Evolutionary conservation across 306 rosid species (phyloP), one percentile per base, ranked within the genome.

Genomic region (Quercus alba): DNA sequence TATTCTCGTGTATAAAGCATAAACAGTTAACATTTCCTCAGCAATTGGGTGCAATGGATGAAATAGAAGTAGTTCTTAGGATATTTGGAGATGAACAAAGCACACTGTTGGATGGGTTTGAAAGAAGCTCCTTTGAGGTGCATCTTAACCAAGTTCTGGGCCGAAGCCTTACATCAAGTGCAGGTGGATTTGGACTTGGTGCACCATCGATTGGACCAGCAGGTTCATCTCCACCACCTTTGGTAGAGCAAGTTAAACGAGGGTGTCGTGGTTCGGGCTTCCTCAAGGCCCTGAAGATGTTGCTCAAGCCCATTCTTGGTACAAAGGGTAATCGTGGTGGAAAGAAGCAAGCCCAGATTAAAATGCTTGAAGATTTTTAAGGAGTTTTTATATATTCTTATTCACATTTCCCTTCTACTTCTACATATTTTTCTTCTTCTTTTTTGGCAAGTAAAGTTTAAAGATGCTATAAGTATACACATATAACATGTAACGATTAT

Each of bases 41-140:
- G 49, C 44, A 13, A 25, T 14, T 33, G 23, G 72, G 30, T 2
- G 25, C 28, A 41, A 88, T 85, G 90, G 94, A 78, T 18, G 86
- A 87, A 70, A 62, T 74, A 14, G 74, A 83, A 55, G 90, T 72
- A 77, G 77, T 86, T 52, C 59, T 76, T 41, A 91, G 75, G 88
- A 87, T 85, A 69, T 90, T 93, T 71, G 99, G 99, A 3, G 99
- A 95, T 18, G 98, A 91, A 56, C 90, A 91, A 69, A 95, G 98
- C 89, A 83, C 70, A 35, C 91, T 95, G 30, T 72, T 93, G 83
- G 99, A 95, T 77, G 86, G 86, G 21, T 93, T 87, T n/a, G 98
- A 95, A 89, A 83, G 98, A 52, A 76, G 84, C 7, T 84, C 94
- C 0, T 84, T 93, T 25, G 93, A 90, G 84, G 71, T 87, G n/a